phyloP scores from a whole-genome alignment of 139 green algal genomes.

The Ostreobium quekettii region DNA sequence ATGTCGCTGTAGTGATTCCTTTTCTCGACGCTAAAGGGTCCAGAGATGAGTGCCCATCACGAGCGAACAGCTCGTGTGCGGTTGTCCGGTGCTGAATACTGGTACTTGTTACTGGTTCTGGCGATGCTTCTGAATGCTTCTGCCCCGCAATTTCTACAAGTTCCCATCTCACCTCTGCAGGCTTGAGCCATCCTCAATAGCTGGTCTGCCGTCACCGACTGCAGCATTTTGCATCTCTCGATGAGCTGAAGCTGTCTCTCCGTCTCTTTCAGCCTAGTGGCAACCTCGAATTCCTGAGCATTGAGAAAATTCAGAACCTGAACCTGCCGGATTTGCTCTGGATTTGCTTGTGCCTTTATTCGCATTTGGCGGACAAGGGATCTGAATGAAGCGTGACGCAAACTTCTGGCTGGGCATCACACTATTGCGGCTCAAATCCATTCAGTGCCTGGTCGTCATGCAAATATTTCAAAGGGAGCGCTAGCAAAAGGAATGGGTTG shows the following conservation, averaged over 20 bases:
- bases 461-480: not conserved
- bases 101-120: not conserved
- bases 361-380: not conserved
- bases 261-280: not conserved
- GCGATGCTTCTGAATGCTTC: not conserved
- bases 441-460: not conserved
- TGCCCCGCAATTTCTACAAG: too few relatives aligned
- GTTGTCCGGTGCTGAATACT: not conserved
- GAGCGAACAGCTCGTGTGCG: not conserved
- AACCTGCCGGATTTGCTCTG: too few relatives aligned
- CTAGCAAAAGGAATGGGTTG: not conserved
- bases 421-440: not conserved
- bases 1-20: too few relatives aligned
- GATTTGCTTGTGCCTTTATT: not conserved
- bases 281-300: conserved; percentile 1
- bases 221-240: not conserved
- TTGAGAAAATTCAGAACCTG: too few relatives aligned
- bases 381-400: not conserved
- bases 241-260: not conserved
- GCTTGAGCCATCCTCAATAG: not conserved
- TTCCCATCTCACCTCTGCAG: not conserved
- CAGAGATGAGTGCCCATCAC: too few relatives aligned
- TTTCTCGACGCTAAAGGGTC: too few relatives aligned
- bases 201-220: not conserved
- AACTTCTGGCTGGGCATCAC: not conserved